These are phyloP conservation scores for Synchytrium microbalum DNA, from an alignment of 371 early-diverging fungal species.

Conservation along the genomic window DNA sequence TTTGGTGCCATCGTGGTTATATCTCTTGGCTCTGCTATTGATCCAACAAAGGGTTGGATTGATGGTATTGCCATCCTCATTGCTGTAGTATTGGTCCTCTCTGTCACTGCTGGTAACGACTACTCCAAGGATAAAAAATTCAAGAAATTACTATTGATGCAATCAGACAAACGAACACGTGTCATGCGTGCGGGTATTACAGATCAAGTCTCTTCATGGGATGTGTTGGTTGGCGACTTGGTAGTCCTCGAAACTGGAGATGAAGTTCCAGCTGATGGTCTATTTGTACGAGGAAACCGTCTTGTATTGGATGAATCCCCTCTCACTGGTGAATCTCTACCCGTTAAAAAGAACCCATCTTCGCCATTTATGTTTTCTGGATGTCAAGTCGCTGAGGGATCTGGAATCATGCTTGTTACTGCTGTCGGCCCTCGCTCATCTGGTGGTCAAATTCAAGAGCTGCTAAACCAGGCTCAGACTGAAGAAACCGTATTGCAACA, in stretches of 20 bases:
- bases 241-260: constrained; percentile 33
- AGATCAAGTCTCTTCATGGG: constrained; percentile 16
- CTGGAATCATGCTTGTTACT: constrained; percentile 33
- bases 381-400: constrained; percentile 31
- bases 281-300: constrained; percentile 12
- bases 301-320: constrained; percentile 46
- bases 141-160: constrained; percentile 31
- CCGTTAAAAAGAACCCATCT: constrained; percentile 43
- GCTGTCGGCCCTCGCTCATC: constrained; percentile 52
- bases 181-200: constrained; percentile 17
- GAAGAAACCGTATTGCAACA: constrained; percentile 78
- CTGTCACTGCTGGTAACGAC: constrained; percentile 83
- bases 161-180: constrained; percentile 40
- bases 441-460: constrained; percentile 64
- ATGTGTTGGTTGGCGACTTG: constrained; percentile 36
- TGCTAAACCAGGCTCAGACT: constrained; percentile 47
- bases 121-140: constrained; percentile 87
- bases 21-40: constrained; percentile 45
- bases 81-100: constrained; percentile 77
- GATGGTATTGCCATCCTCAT: constrained; percentile 79
- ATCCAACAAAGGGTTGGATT: constrained; percentile 45
- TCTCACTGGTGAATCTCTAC: constrained; percentile 68
- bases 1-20: constrained; percentile 64
- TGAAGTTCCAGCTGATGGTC: constrained; percentile 25
- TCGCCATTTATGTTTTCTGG: constrained; percentile 33